Evolutionary conservation across 2,329 filamentous ascomycete genomes (phyloP).

Genomic region (Trichoderma gracile): DNA sequence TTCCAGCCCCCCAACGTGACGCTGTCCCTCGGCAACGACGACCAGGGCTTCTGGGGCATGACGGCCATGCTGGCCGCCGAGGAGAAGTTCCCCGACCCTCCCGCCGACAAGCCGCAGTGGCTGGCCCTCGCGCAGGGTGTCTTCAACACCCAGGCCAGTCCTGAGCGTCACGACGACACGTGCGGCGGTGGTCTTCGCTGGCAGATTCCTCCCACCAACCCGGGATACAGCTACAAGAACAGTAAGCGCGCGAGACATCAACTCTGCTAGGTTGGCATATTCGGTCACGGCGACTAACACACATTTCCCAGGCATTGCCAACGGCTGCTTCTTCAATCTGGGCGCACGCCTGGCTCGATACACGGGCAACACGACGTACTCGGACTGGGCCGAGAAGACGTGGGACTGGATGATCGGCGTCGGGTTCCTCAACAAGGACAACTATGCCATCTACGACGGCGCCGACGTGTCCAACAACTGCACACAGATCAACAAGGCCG

Average conservation of each 20-base stretch:
- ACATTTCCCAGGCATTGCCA: constrained; percentile 46
- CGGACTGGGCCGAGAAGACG: constrained; percentile 61
- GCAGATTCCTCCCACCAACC: constrained; percentile 75
- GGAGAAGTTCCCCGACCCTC: constrained; percentile 56
- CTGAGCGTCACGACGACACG: constrained; percentile 58
- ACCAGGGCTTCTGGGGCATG: constrained; percentile 69
- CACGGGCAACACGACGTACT: constrained; percentile 65
- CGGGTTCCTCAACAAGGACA: constrained; percentile 58
- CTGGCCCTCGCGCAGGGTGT: constrained; percentile 62
- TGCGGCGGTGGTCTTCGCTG: constrained; percentile 67
- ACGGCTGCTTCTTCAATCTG: constrained; percentile 64
- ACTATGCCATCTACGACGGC: constrained; percentile 63
- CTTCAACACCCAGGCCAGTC: constrained; percentile 58
- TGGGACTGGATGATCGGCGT: constrained; percentile 62
- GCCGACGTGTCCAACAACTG: constrained; percentile 55
- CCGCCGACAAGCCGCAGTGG: constrained; percentile 52
- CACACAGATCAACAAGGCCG: constrained; percentile 54
- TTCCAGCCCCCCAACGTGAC: constrained; percentile 59
- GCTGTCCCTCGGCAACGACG: constrained; percentile 60
- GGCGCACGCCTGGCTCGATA: constrained; percentile 71
- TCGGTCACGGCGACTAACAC: not conserved
- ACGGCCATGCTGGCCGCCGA: constrained; percentile 62
- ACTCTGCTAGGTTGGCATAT: not conserved
- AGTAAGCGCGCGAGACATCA: constrained; percentile 34
- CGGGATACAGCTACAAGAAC: constrained; percentile 76